Percentiles rank a stretch among this genome's conserved stretches.
phyloP scores from a whole-genome alignment of 306 rosid species.

The Pyrus communis region DNA sequence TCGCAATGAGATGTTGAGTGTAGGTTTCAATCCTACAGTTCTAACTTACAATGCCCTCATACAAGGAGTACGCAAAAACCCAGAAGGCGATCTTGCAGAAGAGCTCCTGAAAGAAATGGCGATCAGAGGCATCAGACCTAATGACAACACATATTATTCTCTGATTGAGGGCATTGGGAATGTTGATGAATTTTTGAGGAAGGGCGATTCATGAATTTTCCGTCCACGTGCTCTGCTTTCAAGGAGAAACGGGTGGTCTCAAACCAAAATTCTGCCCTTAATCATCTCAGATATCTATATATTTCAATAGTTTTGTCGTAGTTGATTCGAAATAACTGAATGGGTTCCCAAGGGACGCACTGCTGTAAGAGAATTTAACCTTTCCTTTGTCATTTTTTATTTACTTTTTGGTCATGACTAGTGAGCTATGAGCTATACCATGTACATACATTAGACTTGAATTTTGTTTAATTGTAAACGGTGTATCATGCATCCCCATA shows the following conservation, averaged over 20 bases:
- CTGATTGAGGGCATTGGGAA: constrained; percentile 49
- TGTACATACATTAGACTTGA: background rate
- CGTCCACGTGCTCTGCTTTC: constrained; percentile 1
- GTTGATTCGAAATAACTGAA: constrained; percentile 10
- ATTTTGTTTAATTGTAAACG: background rate
- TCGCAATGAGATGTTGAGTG: constrained; percentile 65
- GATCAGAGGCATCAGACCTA: constrained; percentile 65
- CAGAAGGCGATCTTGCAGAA: constrained; percentile 65
- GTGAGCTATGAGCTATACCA: background rate
- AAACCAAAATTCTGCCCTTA: constrained; percentile 7
- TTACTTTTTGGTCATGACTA: background rate
- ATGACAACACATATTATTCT: constrained; percentile 64
- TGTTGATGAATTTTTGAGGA: constrained; percentile 26
- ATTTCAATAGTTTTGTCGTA: background rate
- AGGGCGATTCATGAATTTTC: constrained; percentile 27
- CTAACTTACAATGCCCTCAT: constrained; percentile 87
- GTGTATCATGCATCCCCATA: background rate
- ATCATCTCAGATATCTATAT: constrained; percentile 11
- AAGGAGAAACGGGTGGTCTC: constrained; percentile 4
- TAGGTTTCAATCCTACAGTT: constrained; percentile 78
- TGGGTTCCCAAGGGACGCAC: constrained; percentile 5
- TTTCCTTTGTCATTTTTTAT: background rate
- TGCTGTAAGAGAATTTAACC: constrained; percentile 1
- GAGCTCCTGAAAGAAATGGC: constrained; percentile 81
- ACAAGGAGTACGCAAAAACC: constrained; percentile 62